A percentile compares a stretch with the other conserved stretches of the same genome.
These are phyloP conservation scores for Pythium phragmiticola DNA, from an alignment of 352 stramenopile genomes.

Conservation along the genomic window DNA sequence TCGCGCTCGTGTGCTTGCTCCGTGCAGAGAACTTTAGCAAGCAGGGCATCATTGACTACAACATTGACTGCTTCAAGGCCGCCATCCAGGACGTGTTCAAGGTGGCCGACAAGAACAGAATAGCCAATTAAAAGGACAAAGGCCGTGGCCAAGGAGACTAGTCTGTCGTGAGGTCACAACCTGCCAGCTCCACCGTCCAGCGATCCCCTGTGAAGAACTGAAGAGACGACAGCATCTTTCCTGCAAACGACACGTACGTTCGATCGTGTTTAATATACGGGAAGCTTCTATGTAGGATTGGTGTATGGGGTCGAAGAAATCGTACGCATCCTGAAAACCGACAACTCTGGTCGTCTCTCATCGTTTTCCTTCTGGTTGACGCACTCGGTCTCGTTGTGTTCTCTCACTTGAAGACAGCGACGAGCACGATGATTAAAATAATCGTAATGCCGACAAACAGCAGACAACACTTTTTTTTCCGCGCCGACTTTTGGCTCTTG, in stretches of 20 bases:
- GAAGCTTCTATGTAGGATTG: constrained; percentile 11
- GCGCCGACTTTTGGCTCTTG: constrained; percentile 94
- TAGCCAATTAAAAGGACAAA: constrained; percentile 31
- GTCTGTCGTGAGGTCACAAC: neutral
- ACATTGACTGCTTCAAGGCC: constrained; percentile 97
- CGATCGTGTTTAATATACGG: neutral
- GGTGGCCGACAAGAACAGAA: constrained; percentile 50
- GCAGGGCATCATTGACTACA: constrained; percentile 99
- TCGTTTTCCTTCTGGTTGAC: constrained; percentile 3
- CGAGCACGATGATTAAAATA: constrained; percentile 77
- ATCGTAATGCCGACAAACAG: constrained; percentile 76
- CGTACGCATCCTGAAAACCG: neutral
- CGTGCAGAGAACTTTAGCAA: constrained; percentile 97
- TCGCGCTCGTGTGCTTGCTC: constrained; percentile 98
- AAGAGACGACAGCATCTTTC: neutral
- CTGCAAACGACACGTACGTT: neutral
- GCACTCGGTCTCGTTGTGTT: constrained; percentile 18
- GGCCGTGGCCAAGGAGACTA: too few species aligned
- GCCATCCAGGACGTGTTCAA: constrained; percentile 90
- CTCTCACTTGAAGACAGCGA: constrained; percentile 63
- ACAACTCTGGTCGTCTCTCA: neutral
- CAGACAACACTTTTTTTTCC: constrained; percentile 96
- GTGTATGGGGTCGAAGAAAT: neutral
- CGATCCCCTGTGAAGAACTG: too few species aligned
- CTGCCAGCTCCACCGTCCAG: too few species aligned